Base-by-base conservation (phyloP, 75 land plant genomes). In the Cupressus sempervirens region DNA sequence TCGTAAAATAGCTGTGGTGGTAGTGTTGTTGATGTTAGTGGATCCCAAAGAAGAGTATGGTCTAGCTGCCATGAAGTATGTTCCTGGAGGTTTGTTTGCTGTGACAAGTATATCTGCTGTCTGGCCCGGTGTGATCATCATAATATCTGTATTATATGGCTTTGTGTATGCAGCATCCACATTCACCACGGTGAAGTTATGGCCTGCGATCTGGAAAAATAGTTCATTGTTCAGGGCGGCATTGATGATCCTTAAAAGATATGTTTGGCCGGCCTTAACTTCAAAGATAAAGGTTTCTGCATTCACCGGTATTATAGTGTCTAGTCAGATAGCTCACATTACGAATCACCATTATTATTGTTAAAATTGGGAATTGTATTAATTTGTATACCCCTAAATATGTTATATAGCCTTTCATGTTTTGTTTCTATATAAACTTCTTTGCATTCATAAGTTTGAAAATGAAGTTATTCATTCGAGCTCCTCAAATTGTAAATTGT, bases 111-210 rank as follows among this genome's bases (percentile, higher is more conserved):
- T 88, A 68, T 91, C 90, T 34, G 91, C 77, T 7, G 93, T 90
- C 85, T 93, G 93, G n/a, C 94, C 94, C 7, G 93, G 93, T 11
- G 91, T 40, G 3, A 93, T 73, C 74, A 86, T 45, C n/a, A 93
- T 80, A 65, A 82, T 81, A 23, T 84, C 83, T 23, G 88, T 88
- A 11, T 29, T 75, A 38, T 82, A 83, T 10, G 93, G 94, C 80
- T 88, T 90, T 7, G 88, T 84, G 86, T 88, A 91, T 30, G 65
- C 45, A 34, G 85, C 91, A 76, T 93, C 94, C 20, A 86, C 43
- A 5, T 86, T 93, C 38, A 93, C 94, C 12, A 93, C 76, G 3
- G 88, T 87, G 8, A 91, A 38, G 11, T 45, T 77, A 87, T 93
- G 94, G 16, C 84, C 40, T 23, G 91, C 93, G 11, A 91, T 86